Conservation (phyloP, 2,329 filamentous ascomycete species). For the Leptographium galeiforme region DNA sequence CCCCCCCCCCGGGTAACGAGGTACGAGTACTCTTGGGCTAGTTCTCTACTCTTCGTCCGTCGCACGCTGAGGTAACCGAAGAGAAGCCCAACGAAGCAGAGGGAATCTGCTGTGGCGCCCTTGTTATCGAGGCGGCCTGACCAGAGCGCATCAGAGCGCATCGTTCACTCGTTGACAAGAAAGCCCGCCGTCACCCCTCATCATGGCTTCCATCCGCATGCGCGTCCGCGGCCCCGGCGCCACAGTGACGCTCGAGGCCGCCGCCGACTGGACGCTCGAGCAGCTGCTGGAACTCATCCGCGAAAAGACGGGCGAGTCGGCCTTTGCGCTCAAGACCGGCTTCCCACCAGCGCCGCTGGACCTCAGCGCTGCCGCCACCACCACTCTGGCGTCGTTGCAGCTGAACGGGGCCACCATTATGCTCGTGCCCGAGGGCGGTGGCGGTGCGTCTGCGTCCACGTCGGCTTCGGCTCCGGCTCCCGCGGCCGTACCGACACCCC, state of each 20-base stretch:
- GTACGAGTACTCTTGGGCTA: no score
- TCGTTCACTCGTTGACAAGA: no score
- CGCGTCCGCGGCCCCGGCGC: conserved; percentile 65
- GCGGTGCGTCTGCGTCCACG: background rate
- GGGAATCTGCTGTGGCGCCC: background rate
- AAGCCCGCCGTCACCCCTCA: background rate
- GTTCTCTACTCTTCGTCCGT: no score
- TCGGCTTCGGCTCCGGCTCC: conserved; percentile 3
- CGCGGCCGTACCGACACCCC: conserved; percentile 8
- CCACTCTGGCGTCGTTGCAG: conserved; percentile 28
- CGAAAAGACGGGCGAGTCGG: conserved; percentile 47
- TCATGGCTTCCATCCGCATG: conserved; percentile 40
- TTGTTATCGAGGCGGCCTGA: background rate
- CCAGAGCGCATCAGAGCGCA: background rate
- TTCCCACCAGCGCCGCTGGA: conserved; percentile 65
- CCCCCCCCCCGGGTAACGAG: background rate
- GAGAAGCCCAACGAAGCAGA: background rate
- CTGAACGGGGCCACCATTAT: conserved; percentile 38
- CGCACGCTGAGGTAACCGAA: background rate
- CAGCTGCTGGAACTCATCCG: conserved; percentile 48
- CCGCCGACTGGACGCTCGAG: conserved; percentile 52
- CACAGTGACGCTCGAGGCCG: conserved; percentile 54
- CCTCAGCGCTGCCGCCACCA: conserved; percentile 32
- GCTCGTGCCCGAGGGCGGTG: conserved; percentile 24
- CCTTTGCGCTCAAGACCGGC: conserved; percentile 70